Base-by-base conservation (phyloP, 176 grass and related monocot genomes). In the Otatea glauca region DNA sequence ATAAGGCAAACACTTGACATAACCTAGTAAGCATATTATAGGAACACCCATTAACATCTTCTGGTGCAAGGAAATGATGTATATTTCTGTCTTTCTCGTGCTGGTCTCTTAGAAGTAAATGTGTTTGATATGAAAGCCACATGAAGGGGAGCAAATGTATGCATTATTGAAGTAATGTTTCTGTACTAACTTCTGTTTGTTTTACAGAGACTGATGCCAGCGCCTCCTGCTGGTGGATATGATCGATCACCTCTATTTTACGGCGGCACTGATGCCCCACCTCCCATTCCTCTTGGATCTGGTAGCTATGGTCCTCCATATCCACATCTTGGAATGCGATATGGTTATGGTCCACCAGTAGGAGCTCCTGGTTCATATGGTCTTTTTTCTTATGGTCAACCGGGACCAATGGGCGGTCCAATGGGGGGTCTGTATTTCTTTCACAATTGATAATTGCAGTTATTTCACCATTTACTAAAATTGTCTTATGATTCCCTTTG, bases 231-330 rank as follows among this genome's bases (percentile, higher is more conserved):
- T 61, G 82, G 67, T 56, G 83, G 87, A 61, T 98, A 88, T 70
- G 96, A 98, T 77, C 89, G 78, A 17, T 67, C 91, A 34, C 89
- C 89, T 80, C 72, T 89, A 69, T 98, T 95, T 88, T 98, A 98
- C 0, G 85, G 92, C 5, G 54, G 83, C 25, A 70, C 72, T 38
- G 84, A 84, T 27, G 87, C 53, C 72, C 92, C 92, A 21, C 87
- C 91, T 66, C 86, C 87, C 37, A 91, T 92, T 59, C 72, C 89
- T 14, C 65, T 88, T 87, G 96, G 91, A 43, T 78, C 92, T 62
- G 78, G 86, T 64, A 87, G 74, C 83, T 98, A 95, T 87, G 83
- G 87, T 72, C 62, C 87, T 65, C 87, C 90, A 56, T 91, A 89
- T 91, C 89, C 88, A 16, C 91, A 88, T 80, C 72, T 87, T 78